Evolutionary conservation across 2,329 filamentous ascomycete species (phyloP), one percentile per base, ranked within the genome.

Genomic region (Berkeleyomyces rouxiae): DNA sequence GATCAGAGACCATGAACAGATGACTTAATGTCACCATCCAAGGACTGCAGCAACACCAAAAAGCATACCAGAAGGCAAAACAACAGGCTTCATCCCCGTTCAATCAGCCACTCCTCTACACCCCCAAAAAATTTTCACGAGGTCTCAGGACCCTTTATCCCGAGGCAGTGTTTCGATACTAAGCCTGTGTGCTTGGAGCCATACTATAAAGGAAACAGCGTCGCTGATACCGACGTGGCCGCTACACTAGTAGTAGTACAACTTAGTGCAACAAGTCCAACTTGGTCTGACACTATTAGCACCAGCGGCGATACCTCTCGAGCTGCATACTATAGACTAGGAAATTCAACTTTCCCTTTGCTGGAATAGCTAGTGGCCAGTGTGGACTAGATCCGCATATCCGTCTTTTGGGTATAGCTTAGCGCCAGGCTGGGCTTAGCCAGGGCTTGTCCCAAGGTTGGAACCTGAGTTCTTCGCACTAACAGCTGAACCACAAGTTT

Each of bases 231-330:
- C 51, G 51, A 55, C 51, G 31, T 37, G 16, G 51, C 51, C 37
- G 37, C 51, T 55, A 13, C 51, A 31, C 51, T 55, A 55, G n/a
- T 4, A 31, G 37, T 55, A 55, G 51, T 55, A 55, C 33, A 31
- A 39, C 37, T 55, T 55, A 55, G 43, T 46, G 43, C 43, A 46
- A 46, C 43, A 46, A n/a, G 36, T n/a, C 23, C 51, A 13, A 55
- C 51, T 39, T 55, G 36, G 51, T 36, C 51, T 55, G 39, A 59
- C 58, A 33, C 42, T 59, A 36, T 31, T 59, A 59, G 31, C 42
- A 46, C 16, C 58, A 59, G n/a, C n/a, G 51, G 51, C 51, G 51
- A 55, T 39, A 55, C 51, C n/a, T 55, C 51, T 55, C 23, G n/a
- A 55, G 51, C 44, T 47, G 42, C 9, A 42, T 31, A 46, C 42